Conservation (phyloP, 768 basidiomycete genomes). For the Ephemerocybe angulata region DNA sequence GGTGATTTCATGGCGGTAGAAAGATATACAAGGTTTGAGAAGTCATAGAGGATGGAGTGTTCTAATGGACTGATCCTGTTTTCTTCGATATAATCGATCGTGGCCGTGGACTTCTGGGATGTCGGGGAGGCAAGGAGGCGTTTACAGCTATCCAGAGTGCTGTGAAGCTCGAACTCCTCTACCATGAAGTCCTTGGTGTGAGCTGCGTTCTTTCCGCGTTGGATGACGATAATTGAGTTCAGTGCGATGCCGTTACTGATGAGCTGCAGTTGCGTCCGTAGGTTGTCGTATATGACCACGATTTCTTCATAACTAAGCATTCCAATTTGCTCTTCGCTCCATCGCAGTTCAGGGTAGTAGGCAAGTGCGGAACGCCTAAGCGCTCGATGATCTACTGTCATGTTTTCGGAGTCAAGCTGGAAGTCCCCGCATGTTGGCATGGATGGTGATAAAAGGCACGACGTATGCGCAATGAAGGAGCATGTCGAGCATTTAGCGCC, state of each 20-base stretch:
- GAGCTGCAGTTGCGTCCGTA: constrained; percentile 68
- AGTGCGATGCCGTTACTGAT: constrained; percentile 62
- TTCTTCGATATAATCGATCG: constrained; percentile 53
- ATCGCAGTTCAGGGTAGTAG: constrained; percentile 44
- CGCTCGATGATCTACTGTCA: constrained; percentile 49
- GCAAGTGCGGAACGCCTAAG: constrained; percentile 56
- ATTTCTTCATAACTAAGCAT: constrained; percentile 65
- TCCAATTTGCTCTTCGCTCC: constrained; percentile 43
- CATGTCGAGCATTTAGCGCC: constrained; percentile 63
- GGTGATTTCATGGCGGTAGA: constrained; percentile 53
- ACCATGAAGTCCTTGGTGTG: constrained; percentile 30
- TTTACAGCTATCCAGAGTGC: constrained; percentile 46
- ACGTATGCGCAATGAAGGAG: constrained; percentile 53
- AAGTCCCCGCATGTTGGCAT: constrained; percentile 38
- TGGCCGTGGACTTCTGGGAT: constrained; percentile 40
- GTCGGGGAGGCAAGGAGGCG: constrained; percentile 41
- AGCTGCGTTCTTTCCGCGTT: constrained; percentile 26
- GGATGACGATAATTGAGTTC: constrained; percentile 58
- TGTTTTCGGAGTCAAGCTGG: constrained; percentile 38
- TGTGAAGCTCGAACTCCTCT: constrained; percentile 61
- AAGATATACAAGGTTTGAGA: constrained; percentile 61
- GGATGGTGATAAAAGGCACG: constrained; percentile 37
- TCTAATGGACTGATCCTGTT: constrained; percentile 38
- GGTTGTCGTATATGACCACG: constrained; percentile 51
- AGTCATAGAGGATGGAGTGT: constrained; percentile 60